Percentiles rank a stretch among this genome's conserved stretches.
Evolutionary conservation across 805 yeast genomes (phyloP).

Genomic region (Candida maris): DNA sequence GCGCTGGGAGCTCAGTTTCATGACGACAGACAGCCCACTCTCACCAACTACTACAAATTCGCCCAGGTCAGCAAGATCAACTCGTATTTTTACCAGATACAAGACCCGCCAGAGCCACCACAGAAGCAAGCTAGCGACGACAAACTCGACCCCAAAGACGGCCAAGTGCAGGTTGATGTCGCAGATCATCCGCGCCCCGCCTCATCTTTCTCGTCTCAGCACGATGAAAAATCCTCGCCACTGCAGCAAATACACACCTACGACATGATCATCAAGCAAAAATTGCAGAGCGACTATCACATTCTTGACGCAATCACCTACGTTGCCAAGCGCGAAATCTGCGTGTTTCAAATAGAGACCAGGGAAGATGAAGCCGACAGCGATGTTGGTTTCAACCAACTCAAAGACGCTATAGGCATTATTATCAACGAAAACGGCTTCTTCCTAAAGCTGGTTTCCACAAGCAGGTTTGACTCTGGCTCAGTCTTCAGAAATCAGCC

Average conservation of each 20-base stretch:
- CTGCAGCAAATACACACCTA: constrained; percentile 26
- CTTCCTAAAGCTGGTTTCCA: constrained; percentile 23
- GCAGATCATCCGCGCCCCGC: background rate
- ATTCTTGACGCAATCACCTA: constrained; percentile 28
- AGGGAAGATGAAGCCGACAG: constrained; percentile 11
- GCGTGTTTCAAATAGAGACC: constrained; percentile 29
- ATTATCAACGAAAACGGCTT: constrained; percentile 27
- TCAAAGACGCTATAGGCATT: constrained; percentile 31
- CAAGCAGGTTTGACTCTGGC: constrained; percentile 27
- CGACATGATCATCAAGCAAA: constrained; percentile 24
- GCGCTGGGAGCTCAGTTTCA: constrained; percentile 1
- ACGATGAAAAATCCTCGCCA: constrained; percentile 17
- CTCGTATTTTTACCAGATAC: constrained; percentile 30
- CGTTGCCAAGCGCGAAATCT: constrained; percentile 30
- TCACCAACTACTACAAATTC: constrained; percentile 30
- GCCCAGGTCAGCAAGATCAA: constrained; percentile 26
- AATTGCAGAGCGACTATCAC: constrained; percentile 26
- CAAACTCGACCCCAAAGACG: background rate
- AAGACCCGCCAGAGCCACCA: constrained; percentile 9
- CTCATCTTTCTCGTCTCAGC: background rate
- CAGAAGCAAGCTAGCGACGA: background rate
- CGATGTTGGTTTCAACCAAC: constrained; percentile 27
- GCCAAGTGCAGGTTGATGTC: background rate
- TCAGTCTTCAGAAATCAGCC: constrained; percentile 20
- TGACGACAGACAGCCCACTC: constrained; percentile 20